phyloP scores from a whole-genome alignment of 2,329 filamentous ascomycete species.

The Geosmithia flava region DNA sequence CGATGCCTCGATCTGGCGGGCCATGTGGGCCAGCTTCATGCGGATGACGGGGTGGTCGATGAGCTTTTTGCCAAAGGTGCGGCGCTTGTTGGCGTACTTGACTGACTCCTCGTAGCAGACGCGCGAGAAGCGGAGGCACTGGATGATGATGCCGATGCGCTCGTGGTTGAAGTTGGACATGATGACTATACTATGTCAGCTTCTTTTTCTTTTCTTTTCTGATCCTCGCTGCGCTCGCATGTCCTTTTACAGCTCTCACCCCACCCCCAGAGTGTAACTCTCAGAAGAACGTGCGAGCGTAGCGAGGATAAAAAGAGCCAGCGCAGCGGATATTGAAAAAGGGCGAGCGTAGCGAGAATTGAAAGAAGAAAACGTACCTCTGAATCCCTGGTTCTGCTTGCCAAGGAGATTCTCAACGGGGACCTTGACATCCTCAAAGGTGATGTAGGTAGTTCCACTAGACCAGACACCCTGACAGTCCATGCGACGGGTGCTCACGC shows the following conservation, averaged over 20 bases:
- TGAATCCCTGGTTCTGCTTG: conserved; percentile 97
- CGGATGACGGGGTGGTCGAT: conserved; percentile 96
- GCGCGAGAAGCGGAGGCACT: conserved; percentile 86
- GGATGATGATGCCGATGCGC: conserved; percentile 96
- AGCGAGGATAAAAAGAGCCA: not conserved
- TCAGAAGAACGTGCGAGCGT: not conserved
- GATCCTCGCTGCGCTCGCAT: too few relatives aligned
- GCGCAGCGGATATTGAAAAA: too few relatives aligned
- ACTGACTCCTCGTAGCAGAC: conserved; percentile 96
- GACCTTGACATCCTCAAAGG: conserved; percentile 98
- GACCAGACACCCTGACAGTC: conserved; percentile 98
- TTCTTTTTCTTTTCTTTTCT: not conserved
- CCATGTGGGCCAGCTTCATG: conserved; percentile 97
- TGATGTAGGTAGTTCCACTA: conserved; percentile 91
- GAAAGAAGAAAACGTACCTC: conserved; percentile 33
- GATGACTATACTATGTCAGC: conserved; percentile 50
- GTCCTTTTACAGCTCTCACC: too few relatives aligned
- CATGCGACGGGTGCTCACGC: conserved; percentile 89
- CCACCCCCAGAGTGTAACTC: too few relatives aligned
- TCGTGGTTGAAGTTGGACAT: conserved; percentile 99
- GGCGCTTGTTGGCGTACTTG: conserved; percentile 95
- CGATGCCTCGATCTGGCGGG: conserved; percentile 91
- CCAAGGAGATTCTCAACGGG: conserved; percentile 97
- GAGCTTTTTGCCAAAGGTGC: conserved; percentile 91
- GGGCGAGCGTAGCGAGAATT: not conserved